phyloP scores from a whole-genome alignment of 768 basidiomycete genomes.

The Pulveroboletus frians region DNA sequence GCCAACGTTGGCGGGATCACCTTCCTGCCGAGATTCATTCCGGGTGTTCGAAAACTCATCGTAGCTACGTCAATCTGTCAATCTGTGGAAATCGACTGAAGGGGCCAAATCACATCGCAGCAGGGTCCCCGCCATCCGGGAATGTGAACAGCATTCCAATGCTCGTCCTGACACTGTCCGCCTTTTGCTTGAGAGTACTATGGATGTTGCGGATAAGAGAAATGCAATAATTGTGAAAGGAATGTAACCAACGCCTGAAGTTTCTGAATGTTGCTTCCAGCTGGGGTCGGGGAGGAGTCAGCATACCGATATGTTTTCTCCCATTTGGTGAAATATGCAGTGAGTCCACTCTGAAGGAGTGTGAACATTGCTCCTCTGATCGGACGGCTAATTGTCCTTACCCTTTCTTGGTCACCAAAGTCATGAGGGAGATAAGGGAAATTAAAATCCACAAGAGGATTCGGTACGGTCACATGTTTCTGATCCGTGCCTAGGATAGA shows the following conservation, averaged over 20 bases:
- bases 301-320: conserved; percentile 17
- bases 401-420: conserved; percentile 13
- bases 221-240: background rate
- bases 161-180: conserved; percentile 8
- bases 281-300: conserved; percentile 4
- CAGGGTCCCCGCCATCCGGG: conserved; percentile 10
- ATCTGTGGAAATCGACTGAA: background rate
- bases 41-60: conserved; percentile 27
- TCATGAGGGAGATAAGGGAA: conserved; percentile 17
- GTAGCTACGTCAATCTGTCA: conserved; percentile 16
- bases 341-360: conserved; percentile 2
- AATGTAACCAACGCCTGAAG: conserved; percentile 14
- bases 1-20: conserved; percentile 6
- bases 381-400: background rate
- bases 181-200: conserved; percentile 17
- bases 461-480: conserved; percentile 8
- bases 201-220: background rate
- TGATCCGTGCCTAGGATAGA: conserved; percentile 3
- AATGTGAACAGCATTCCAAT: conserved; percentile 20
- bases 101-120: conserved; percentile 6
- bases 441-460: conserved; percentile 17
- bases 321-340: conserved; percentile 21
- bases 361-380: background rate
- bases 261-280: conserved; percentile 8
- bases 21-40: conserved; percentile 15